A percentile compares a stretch with the other conserved stretches of the same genome.
Conservation (phyloP, 345 rosid species). For the Hirschfeldia incana region DNA sequence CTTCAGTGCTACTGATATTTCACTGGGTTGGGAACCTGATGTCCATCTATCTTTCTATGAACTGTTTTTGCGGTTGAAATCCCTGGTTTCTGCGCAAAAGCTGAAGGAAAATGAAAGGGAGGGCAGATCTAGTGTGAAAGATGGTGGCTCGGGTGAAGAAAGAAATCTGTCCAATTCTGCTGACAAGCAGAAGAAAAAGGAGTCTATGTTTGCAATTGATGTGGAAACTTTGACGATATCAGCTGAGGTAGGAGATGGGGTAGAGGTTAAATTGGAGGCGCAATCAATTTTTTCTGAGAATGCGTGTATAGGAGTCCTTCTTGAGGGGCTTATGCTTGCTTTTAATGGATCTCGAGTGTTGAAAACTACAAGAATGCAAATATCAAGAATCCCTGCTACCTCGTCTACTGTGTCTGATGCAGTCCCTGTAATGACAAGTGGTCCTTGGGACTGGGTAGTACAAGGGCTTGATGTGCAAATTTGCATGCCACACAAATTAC, state of each 20-base stretch:
- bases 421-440: constrained; percentile 43
- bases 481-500: constrained; percentile 81
- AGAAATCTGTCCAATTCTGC: constrained; percentile 43
- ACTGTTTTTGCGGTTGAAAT: constrained; percentile 66
- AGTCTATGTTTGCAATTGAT: constrained; percentile 92
- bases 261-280: constrained; percentile 70
- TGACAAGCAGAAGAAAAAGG: constrained; percentile 74
- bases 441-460: constrained; percentile 66
- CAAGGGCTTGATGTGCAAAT: constrained; percentile 92
- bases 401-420: constrained; percentile 56
- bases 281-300: constrained; percentile 98
- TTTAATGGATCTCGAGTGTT: constrained; percentile 76
- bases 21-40: constrained; percentile 93
- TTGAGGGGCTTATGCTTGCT: constrained; percentile 78
- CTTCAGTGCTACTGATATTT: constrained; percentile 88
- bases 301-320: constrained; percentile 89
- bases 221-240: constrained; percentile 76
- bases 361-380: constrained; percentile 88
- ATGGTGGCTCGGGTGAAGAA: constrained; percentile 48
- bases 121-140: constrained; percentile 46
- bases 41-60: constrained; percentile 76
- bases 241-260: constrained; percentile 95
- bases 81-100: constrained; percentile 58
- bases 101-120: constrained; percentile 49
- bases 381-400: constrained; percentile 78